A percentile compares a stretch with the other conserved stretches of the same genome.
Evolutionary conservation across 202 grass and related monocot genomes (phyloP).

Genomic region (Dendrocalamus latiflorus): DNA sequence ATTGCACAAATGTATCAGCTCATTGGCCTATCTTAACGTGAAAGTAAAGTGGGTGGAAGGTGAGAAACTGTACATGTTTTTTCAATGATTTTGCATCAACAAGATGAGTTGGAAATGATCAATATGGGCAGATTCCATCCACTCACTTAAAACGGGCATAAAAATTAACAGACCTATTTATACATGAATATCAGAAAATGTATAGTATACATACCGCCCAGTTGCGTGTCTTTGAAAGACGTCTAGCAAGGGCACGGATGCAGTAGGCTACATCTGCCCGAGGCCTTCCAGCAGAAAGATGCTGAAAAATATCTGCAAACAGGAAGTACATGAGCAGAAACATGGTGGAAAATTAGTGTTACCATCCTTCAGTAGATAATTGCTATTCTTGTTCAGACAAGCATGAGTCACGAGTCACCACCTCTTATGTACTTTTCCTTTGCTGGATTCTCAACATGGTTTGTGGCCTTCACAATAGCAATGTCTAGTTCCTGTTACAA

Average conservation of each 20-base stretch:
- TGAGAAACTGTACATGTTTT: background rate
- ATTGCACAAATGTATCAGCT: background rate
- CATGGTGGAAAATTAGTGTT: background rate
- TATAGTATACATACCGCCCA: slow-evolving; percentile 63
- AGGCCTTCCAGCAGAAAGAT: slow-evolving; percentile 72
- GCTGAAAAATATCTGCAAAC: slow-evolving; percentile 77
- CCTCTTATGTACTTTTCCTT: slow-evolving; percentile 95
- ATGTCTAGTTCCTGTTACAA: slow-evolving; percentile 77
- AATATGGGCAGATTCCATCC: background rate
- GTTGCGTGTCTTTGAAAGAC: slow-evolving; percentile 89
- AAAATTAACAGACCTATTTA: background rate
- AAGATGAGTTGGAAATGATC: background rate
- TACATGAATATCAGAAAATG: background rate
- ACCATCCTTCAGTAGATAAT: background rate
- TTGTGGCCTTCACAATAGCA: slow-evolving; percentile 92
- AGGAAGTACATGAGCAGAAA: background rate
- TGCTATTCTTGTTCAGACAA: background rate
- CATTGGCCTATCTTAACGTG: background rate
- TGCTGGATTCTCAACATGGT: slow-evolving; percentile 65
- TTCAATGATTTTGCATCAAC: background rate
- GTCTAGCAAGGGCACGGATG: slow-evolving; percentile 90
- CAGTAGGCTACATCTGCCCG: slow-evolving; percentile 92
- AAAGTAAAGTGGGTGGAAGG: too few species aligned
- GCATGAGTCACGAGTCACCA: slow-evolving; percentile 8
- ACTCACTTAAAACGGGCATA: background rate